phyloP scores from a whole-genome alignment of 345 rosid species.

The Murraya koenigii region DNA sequence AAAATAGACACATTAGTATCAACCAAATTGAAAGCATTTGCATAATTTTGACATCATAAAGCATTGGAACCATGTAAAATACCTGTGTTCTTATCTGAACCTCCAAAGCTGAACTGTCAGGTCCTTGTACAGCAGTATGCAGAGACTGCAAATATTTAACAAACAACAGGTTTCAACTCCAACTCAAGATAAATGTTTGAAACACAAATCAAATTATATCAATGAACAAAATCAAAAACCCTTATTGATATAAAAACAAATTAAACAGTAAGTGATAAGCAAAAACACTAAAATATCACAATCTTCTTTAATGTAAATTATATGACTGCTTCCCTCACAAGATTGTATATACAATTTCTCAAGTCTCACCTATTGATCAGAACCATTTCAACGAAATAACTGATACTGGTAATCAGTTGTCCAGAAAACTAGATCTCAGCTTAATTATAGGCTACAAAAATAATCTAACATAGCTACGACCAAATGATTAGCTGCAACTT shows the following conservation, averaged over 20 bases:
- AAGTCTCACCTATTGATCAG: not conserved
- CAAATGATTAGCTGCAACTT: not conserved
- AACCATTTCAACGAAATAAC: not conserved
- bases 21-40: slow-evolving; percentile 8
- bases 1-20: slow-evolving; percentile 3
- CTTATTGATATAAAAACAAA: slow-evolving; percentile 2
- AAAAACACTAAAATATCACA: not conserved
- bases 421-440: not conserved
- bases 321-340: not conserved
- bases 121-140: slow-evolving; percentile 74
- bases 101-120: slow-evolving; percentile 67
- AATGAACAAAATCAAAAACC: not conserved
- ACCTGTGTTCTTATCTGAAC: slow-evolving; percentile 87
- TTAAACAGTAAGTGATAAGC: slow-evolving; percentile 1
- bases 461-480: not conserved
- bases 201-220: not conserved
- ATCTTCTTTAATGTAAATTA: not conserved
- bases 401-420: not conserved
- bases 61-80: not conserved
- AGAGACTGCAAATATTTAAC: slow-evolving; percentile 51
- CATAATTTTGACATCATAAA: not conserved
- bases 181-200: not conserved
- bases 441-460: not conserved
- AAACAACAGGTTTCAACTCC: not conserved
- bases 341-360: not conserved